These are phyloP conservation scores for Mycena filopes DNA, from an alignment of 768 basidiomycete genomes.

Conservation along the genomic window DNA sequence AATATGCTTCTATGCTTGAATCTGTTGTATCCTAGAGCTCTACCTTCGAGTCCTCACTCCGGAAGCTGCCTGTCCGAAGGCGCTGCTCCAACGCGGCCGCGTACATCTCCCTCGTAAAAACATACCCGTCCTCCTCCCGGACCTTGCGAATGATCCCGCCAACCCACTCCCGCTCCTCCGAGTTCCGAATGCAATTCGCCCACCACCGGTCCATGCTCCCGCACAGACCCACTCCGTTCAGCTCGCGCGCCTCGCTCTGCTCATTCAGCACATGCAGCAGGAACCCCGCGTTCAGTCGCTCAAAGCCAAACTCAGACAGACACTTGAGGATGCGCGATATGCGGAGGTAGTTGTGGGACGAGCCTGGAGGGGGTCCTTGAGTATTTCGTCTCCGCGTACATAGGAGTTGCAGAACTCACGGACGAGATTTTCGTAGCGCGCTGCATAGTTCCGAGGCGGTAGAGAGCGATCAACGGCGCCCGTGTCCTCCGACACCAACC, in stretches of 20 bases:
- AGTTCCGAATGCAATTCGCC: constrained; percentile 76
- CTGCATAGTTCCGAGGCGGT: constrained; percentile 59
- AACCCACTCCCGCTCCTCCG: constrained; percentile 68
- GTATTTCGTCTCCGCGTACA: constrained; percentile 14
- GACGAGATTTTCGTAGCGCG: constrained; percentile 70
- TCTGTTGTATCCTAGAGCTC: constrained; percentile 13
- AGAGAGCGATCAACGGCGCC: constrained; percentile 67
- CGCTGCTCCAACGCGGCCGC: constrained; percentile 57
- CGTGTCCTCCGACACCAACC: constrained; percentile 63
- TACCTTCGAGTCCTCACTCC: constrained; percentile 31
- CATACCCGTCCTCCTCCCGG: constrained; percentile 51
- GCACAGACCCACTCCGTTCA: constrained; percentile 59
- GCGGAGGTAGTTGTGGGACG: constrained; percentile 80
- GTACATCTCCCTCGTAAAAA: constrained; percentile 71
- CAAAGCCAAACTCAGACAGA: constrained; percentile 75
- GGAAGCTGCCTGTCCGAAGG: constrained; percentile 48
- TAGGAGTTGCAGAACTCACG: constrained; percentile 55
- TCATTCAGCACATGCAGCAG: constrained; percentile 75
- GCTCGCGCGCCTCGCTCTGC: constrained; percentile 67
- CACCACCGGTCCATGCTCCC: constrained; percentile 84
- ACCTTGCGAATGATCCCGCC: constrained; percentile 60
- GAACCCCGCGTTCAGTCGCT: constrained; percentile 72
- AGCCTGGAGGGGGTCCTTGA: constrained; percentile 49
- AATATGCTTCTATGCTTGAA: constrained; percentile 1
- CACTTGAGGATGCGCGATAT: constrained; percentile 83